Percentiles rank a stretch among this genome's conserved stretches.
phyloP scores from a whole-genome alignment of 805 yeast species.

The Cyberlindnera saturnus region DNA sequence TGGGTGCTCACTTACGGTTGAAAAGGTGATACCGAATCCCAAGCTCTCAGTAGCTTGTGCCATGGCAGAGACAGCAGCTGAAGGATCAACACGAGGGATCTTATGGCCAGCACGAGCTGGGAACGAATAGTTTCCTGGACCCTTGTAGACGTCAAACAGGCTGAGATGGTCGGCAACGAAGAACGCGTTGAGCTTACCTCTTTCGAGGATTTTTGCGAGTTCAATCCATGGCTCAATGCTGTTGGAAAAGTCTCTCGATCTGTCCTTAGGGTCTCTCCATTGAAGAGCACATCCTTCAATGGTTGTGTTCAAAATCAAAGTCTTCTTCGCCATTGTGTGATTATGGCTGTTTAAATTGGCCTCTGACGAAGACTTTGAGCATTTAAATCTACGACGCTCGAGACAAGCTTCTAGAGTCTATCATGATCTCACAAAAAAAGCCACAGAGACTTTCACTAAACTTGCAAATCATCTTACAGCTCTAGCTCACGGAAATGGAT shows the following conservation, averaged over 20 bases:
- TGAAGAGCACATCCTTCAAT: conserved; percentile 31
- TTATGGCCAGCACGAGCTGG: conserved; percentile 27
- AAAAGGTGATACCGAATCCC: conserved; percentile 32
- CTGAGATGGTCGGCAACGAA: conserved; percentile 36
- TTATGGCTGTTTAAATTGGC: too few relatives aligned
- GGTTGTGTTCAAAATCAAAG: conserved; percentile 25
- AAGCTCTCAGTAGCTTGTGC: conserved; percentile 32
- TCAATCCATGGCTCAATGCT: conserved; percentile 32
- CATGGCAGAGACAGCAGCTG: conserved; percentile 31
- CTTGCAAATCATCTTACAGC: too few relatives aligned
- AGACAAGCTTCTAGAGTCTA: too few relatives aligned
- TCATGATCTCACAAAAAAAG: too few relatives aligned
- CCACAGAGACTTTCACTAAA: too few relatives aligned
- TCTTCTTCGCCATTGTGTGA: conserved; percentile 10
- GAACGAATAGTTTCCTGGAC: conserved; percentile 22
- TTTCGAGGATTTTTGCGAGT: conserved; percentile 28
- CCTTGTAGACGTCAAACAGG: conserved; percentile 33
- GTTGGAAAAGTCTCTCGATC: conserved; percentile 21
- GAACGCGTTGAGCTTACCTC: conserved; percentile 30
- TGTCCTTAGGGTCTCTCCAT: conserved; percentile 34
- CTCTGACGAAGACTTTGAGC: too few relatives aligned
- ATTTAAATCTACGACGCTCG: too few relatives aligned
- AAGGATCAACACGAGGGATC: conserved; percentile 32
- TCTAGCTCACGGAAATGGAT: too few relatives aligned
- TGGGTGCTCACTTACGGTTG: conserved; percentile 36